Conservation (phyloP, 2,329 filamentous ascomycete species). For the Phoma sp. region DNA sequence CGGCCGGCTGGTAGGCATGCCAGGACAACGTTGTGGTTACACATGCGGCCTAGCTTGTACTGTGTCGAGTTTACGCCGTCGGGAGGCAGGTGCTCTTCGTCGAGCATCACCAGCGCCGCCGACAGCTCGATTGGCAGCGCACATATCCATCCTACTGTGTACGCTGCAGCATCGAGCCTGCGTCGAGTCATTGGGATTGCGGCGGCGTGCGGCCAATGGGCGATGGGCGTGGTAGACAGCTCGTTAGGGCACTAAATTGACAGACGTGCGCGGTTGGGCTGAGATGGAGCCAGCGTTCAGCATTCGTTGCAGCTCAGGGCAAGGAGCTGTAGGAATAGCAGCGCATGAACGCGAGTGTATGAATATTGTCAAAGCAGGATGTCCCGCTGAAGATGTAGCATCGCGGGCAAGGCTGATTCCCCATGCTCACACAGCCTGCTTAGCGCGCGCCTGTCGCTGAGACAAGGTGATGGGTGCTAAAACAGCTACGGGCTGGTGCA, state of each 20-base stretch:
- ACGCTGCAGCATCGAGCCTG: slow-evolving; percentile 15
- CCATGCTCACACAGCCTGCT: not conserved
- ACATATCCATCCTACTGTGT: slow-evolving; percentile 46
- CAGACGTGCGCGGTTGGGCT: not conserved
- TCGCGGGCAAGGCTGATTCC: not conserved
- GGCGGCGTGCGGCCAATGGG: too few relatives aligned
- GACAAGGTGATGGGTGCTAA: not conserved
- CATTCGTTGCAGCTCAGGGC: not conserved
- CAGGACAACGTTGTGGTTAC: slow-evolving; percentile 45
- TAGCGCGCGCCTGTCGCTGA: not conserved
- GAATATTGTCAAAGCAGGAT: not conserved
- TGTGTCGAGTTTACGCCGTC: slow-evolving; percentile 30
- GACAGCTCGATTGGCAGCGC: slow-evolving; percentile 44
- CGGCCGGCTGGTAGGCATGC: slow-evolving; percentile 40
- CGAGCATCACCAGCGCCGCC: slow-evolving; percentile 29
- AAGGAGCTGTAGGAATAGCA: not conserved
- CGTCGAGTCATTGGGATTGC: not conserved
- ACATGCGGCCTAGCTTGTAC: slow-evolving; percentile 32
- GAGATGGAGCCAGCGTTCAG: not conserved
- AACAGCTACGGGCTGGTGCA: not conserved
- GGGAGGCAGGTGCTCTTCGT: slow-evolving; percentile 26
- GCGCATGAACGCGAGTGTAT: not conserved
- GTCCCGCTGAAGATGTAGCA: too few relatives aligned
- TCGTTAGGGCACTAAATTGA: not conserved
- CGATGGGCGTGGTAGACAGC: not conserved